Conservation (phyloP, 192 early-diverging fungal genomes). For the Coemansia sp. region DNA sequence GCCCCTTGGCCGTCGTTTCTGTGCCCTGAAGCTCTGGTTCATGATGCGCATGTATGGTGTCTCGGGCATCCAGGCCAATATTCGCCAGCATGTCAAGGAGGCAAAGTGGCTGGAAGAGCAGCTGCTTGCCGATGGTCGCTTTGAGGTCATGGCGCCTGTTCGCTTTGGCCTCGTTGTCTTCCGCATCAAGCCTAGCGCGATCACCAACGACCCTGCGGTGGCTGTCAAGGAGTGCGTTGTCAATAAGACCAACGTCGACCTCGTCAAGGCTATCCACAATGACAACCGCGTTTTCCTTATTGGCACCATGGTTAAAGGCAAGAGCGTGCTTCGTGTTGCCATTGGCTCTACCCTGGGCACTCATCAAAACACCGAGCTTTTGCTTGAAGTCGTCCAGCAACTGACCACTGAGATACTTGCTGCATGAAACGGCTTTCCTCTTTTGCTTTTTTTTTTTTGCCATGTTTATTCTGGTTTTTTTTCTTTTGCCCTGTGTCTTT, state of each 20-base stretch:
- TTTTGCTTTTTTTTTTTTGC: not conserved
- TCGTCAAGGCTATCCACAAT: conserved; percentile 10
- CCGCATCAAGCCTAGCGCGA: conserved; percentile 19
- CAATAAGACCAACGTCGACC: conserved; percentile 2
- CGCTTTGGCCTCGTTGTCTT: conserved; percentile 40
- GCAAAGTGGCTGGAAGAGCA: conserved; percentile 23
- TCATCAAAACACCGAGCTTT: not conserved
- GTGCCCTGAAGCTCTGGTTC: conserved; percentile 57
- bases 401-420: not conserved
- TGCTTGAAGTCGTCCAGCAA: conserved; percentile 5
- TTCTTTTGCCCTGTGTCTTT: too few species aligned
- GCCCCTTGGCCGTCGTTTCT: conserved; percentile 51
- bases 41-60: conserved; percentile 52
- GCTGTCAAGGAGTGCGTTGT: not conserved
- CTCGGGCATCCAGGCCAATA: conserved; percentile 40
- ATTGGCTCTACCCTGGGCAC: conserved; percentile 8
- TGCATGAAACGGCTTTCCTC: too few species aligned
- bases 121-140: conserved; percentile 21
- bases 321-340: conserved; percentile 4
- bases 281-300: conserved; percentile 16
- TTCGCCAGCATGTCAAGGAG: conserved; percentile 26
- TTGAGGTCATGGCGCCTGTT: conserved; percentile 33
- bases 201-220: not conserved
- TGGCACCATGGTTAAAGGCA: conserved; percentile 4
- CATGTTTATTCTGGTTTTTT: too few species aligned